Percentiles rank a stretch among this genome's conserved stretches.
phyloP scores from a whole-genome alignment of 2,329 filamentous ascomycete genomes.

The Leptographium procerum region DNA sequence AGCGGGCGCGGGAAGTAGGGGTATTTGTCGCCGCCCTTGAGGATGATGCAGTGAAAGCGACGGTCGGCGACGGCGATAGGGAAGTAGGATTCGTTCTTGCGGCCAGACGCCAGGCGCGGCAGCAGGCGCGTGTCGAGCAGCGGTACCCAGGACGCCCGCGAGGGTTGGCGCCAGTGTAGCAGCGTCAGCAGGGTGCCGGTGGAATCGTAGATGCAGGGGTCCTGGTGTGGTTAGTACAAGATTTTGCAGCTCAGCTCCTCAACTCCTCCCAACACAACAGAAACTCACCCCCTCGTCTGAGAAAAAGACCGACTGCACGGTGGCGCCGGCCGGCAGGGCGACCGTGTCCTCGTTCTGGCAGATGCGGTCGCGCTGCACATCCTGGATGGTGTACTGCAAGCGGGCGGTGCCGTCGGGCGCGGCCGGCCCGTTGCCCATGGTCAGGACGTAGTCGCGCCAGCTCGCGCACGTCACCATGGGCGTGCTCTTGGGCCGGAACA shows the following conservation, averaged over 20 bases:
- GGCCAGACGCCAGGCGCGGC: constrained; percentile 68
- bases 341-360: constrained; percentile 90
- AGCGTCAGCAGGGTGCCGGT: constrained; percentile 80
- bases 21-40: constrained; percentile 88
- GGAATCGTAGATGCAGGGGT: constrained; percentile 93
- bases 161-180: constrained; percentile 78
- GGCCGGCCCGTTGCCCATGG: constrained; percentile 83
- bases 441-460: constrained; percentile 94
- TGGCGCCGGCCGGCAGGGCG: constrained; percentile 63
- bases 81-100: constrained; percentile 86
- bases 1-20: constrained; percentile 86
- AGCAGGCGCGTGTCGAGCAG: constrained; percentile 81
- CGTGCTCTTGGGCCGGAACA: constrained; percentile 83
- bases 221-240: constrained; percentile 39
- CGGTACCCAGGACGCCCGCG: constrained; percentile 82
- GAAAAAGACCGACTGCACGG: constrained; percentile 78
- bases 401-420: constrained; percentile 66
- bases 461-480: constrained; percentile 88
- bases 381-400: constrained; percentile 84
- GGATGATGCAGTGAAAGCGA: constrained; percentile 96
- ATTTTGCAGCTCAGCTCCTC: no score
- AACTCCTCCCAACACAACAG: no score
- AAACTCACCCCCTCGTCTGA: constrained; percentile 70
- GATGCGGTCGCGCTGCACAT: constrained; percentile 86
- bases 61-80: constrained; percentile 85